A percentile compares a stretch with the other conserved stretches of the same genome.
These are phyloP conservation scores for Leptographium galeiforme DNA, from an alignment of 2,329 filamentous ascomycete species.

Conservation along the genomic window DNA sequence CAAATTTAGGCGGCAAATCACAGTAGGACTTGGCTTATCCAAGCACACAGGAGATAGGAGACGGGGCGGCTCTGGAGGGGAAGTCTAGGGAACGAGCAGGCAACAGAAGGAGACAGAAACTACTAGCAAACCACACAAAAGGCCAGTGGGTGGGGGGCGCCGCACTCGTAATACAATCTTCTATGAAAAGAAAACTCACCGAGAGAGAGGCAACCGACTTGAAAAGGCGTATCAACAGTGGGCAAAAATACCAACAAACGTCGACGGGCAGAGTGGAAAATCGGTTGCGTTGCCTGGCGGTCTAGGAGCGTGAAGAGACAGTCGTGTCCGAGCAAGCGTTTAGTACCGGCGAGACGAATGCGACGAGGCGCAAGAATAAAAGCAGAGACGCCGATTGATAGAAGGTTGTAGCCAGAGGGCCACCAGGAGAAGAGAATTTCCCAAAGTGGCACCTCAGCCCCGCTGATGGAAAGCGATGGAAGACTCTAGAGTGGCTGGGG, in stretches of 20 bases:
- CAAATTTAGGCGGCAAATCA: too few species aligned
- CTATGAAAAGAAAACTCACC: neutral
- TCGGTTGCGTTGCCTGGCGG: too few species aligned
- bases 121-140: neutral
- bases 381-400: neutral
- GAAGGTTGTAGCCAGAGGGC: neutral
- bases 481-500: constrained; percentile 11
- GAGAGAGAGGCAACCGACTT: neutral
- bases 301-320: neutral
- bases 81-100: neutral
- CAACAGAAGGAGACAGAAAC: neutral
- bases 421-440: constrained; percentile 1
- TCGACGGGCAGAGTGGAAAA: neutral
- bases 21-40: neutral
- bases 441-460: constrained; percentile 11
- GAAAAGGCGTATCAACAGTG: neutral
- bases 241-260: neutral
- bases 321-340: neutral
- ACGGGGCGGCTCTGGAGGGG: neutral
- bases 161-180: neutral
- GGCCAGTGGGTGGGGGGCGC: neutral
- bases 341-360: neutral
- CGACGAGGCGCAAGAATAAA: neutral
- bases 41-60: neutral
- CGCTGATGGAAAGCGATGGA: constrained; percentile 14